Evolutionary conservation across 1,139 yeast species (phyloP).

Genomic region (Diutina mesorugosa): DNA sequence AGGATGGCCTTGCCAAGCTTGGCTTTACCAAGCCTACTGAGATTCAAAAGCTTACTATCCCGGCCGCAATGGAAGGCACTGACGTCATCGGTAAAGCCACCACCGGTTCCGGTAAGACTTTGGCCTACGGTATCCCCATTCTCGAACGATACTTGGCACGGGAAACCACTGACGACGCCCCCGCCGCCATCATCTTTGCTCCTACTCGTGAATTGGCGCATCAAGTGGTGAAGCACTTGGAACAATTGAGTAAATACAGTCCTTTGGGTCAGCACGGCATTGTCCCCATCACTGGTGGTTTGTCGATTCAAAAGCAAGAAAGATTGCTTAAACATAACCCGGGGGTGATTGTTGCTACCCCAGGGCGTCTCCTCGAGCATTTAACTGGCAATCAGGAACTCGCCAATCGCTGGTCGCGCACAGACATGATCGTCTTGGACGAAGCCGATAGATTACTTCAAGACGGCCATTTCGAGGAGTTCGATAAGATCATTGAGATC

Average conservation of each 20-base stretch:
- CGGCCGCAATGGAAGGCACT: constrained; percentile 54
- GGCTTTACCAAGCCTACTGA: constrained; percentile 66
- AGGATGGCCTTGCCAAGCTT: constrained; percentile 42
- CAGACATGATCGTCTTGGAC: constrained; percentile 72
- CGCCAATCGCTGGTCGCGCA: constrained; percentile 41
- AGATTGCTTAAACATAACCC: constrained; percentile 66
- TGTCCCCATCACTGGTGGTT: constrained; percentile 85
- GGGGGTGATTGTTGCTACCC: constrained; percentile 84
- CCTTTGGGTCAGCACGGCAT: constrained; percentile 48
- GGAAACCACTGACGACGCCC: constrained; percentile 14
- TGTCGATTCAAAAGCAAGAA: constrained; percentile 86
- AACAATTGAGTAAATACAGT: constrained; percentile 44
- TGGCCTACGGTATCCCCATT: constrained; percentile 94
- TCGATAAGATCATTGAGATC: constrained; percentile 68
- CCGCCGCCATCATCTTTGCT: constrained; percentile 74
- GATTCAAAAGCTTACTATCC: constrained; percentile 70
- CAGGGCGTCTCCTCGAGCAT: constrained; percentile 84
- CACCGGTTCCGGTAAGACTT: constrained; percentile 96
- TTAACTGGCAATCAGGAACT: constrained; percentile 49
- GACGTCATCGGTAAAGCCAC: constrained; percentile 94
- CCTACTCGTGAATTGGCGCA: constrained; percentile 97
- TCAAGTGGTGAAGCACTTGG: constrained; percentile 77
- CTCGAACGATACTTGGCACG: constrained; percentile 44
- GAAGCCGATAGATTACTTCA: constrained; percentile 96
- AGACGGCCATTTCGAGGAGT: constrained; percentile 93